Conservation (phyloP, 495 filamentous ascomycete genomes). For the Hypoxylon crocopeplum region DNA sequence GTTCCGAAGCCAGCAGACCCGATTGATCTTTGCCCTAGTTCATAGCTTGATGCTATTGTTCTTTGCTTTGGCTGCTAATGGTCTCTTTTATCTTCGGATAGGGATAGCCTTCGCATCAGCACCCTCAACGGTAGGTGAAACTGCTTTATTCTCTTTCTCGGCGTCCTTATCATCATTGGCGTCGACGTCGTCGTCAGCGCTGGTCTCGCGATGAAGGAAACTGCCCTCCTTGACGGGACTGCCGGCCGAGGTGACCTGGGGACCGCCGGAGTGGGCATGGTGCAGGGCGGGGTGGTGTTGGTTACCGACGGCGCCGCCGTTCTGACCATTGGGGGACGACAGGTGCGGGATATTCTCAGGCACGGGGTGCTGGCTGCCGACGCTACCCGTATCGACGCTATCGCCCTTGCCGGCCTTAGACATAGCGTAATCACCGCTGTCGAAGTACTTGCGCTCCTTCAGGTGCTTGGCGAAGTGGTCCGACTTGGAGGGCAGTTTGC, state of each 20-base stretch:
- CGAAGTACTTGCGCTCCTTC: conserved; percentile 98
- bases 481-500: conserved; percentile 93
- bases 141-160: conserved; percentile 28
- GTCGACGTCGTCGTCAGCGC: conserved; percentile 67
- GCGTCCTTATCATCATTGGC: conserved; percentile 46
- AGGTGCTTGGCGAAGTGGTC: conserved; percentile 98
- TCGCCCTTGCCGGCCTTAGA: conserved; percentile 98
- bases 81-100: conserved; percentile 60
- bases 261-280: conserved; percentile 43
- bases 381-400: conserved; percentile 88
- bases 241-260: conserved; percentile 65
- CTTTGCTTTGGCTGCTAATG: too few species aligned
- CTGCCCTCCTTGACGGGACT: conserved; percentile 89
- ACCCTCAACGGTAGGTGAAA: conserved; percentile 1
- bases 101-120: conserved; percentile 62
- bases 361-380: conserved; percentile 92
- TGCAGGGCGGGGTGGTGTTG: conserved; percentile 54
- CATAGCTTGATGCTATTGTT: too few species aligned
- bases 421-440: conserved; percentile 96
- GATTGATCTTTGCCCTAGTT: too few species aligned
- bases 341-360: conserved; percentile 97
- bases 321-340: conserved; percentile 65
- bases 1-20: too few species aligned
- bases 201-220: conserved; percentile 78
- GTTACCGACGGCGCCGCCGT: conserved; percentile 53